Percentiles rank a stretch among this genome's conserved stretches.
Conservation (phyloP, 495 filamentous ascomycete species). For the Clohesyomyces aquaticus region DNA sequence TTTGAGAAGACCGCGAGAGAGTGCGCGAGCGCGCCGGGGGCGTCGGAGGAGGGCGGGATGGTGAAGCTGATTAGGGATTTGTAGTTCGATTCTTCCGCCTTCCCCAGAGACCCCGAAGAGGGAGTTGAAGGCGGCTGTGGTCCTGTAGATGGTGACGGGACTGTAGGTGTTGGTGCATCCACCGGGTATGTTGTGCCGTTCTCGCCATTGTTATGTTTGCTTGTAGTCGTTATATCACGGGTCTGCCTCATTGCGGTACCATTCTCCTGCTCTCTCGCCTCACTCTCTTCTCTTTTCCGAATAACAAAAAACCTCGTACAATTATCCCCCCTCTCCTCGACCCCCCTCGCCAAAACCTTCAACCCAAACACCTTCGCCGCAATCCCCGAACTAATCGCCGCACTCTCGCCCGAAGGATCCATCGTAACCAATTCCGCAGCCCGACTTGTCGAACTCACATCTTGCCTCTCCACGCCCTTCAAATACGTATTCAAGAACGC, state of each 20-base stretch:
- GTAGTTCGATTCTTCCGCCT: no score
- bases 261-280: no score
- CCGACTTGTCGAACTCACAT: constrained; percentile 83
- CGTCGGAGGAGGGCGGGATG: constrained; percentile 65
- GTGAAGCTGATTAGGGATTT: constrained; percentile 85
- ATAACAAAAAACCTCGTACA: constrained; percentile 87
- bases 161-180: no score
- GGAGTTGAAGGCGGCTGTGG: not conserved
- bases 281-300: constrained; percentile 53
- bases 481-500: constrained; percentile 68
- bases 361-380: constrained; percentile 71
- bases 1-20: constrained; percentile 76
- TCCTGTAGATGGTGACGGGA: not conserved
- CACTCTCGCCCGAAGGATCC: constrained; percentile 63
- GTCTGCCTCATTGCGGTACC: no score
- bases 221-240: not conserved
- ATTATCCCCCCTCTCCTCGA: constrained; percentile 86
- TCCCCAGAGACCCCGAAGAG: no score
- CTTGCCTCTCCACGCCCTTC: constrained; percentile 72
- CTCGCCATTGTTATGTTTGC: no score
- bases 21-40: constrained; percentile 79
- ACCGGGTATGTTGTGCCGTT: no score
- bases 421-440: constrained; percentile 75
- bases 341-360: constrained; percentile 68
- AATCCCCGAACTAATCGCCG: constrained; percentile 74